Conservation (phyloP, 495 filamentous ascomycete species). For the Trichoderma asperelloides region DNA sequence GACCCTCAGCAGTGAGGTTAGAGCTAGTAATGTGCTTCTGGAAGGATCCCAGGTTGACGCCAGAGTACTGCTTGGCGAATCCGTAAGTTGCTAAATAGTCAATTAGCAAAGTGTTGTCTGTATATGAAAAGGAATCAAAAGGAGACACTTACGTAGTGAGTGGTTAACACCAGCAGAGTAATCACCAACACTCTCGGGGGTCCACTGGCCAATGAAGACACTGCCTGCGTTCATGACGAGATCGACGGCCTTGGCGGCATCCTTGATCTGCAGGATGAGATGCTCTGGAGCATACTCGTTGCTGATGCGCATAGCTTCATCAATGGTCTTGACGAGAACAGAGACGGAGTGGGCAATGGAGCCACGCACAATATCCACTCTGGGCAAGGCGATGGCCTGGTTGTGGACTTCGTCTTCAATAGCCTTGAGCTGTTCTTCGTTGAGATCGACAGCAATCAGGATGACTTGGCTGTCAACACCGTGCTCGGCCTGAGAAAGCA, state of each 20-base stretch:
- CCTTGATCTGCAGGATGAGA: constrained; percentile 78
- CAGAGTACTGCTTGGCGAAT: constrained; percentile 95
- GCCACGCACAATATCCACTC: constrained; percentile 89
- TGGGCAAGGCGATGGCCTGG: constrained; percentile 80
- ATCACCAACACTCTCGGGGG: constrained; percentile 92
- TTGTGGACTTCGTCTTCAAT: constrained; percentile 86
- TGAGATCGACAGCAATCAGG: constrained; percentile 75
- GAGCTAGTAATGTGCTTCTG: constrained; percentile 94
- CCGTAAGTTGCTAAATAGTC: constrained; percentile 79
- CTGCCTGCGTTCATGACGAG: constrained; percentile 89
- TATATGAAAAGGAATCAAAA: constrained; percentile 5
- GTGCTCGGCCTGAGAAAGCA: constrained; percentile 93
- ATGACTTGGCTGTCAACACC: constrained; percentile 93
- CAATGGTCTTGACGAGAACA: constrained; percentile 66
- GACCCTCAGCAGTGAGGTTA: constrained; percentile 74
- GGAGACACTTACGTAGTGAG: constrained; percentile 68
- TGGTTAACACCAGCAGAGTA: constrained; percentile 98
- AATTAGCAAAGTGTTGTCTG: constrained; percentile 12
- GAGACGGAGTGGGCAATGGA: constrained; percentile 87
- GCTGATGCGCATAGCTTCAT: constrained; percentile 78
- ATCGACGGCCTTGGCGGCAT: constrained; percentile 61
- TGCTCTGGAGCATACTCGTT: constrained; percentile 98
- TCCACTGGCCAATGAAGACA: constrained; percentile 93
- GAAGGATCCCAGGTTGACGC: constrained; percentile 91
- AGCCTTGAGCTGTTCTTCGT: constrained; percentile 57